A percentile compares a stretch with the other conserved stretches of the same genome.
Evolutionary conservation across 345 rosid genomes (phyloP).

Genomic region (Salix exigua): DNA sequence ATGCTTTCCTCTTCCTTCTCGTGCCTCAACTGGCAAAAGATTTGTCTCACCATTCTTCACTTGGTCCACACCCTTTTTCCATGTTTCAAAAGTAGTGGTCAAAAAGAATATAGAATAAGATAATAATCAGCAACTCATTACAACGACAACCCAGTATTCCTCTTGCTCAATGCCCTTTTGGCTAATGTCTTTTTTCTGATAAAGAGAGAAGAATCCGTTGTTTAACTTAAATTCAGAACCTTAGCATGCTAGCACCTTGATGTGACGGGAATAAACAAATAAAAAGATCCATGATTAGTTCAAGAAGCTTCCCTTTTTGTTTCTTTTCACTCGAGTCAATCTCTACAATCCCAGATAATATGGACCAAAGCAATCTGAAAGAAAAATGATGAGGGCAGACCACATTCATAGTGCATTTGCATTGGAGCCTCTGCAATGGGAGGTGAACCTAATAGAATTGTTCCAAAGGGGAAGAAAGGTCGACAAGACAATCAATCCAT

Average conservation of each 20-base stretch:
- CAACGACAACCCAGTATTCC: not conserved
- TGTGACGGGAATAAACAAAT: conserved; percentile 5
- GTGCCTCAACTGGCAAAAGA: conserved; percentile 24
- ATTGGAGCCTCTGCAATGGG: conserved; percentile 4
- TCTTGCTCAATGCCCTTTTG: not conserved
- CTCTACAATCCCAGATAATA: not conserved
- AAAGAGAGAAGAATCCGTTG: not conserved
- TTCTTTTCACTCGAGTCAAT: not conserved
- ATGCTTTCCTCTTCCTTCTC: conserved; percentile 15
- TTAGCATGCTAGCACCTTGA: conserved; percentile 20
- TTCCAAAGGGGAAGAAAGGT: not conserved
- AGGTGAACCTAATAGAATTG: not conserved
- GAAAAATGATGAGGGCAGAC: not conserved
- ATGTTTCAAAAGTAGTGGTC: conserved; percentile 4
- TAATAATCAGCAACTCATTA: conserved; percentile 8
- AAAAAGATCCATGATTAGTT: not conserved
- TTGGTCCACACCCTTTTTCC: not conserved
- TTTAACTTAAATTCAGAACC: not conserved
- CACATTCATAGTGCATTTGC: conserved; percentile 7
- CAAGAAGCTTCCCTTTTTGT: not conserved
- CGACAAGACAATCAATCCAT: not conserved
- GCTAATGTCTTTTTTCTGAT: not conserved
- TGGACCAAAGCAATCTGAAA: conserved; percentile 3
- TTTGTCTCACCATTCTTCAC: conserved; percentile 11
- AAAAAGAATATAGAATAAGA: conserved; percentile 13